Base-by-base conservation (phyloP, 2,329 filamentous ascomycete genomes). In the Ceratocystiopsis sp. region DNA sequence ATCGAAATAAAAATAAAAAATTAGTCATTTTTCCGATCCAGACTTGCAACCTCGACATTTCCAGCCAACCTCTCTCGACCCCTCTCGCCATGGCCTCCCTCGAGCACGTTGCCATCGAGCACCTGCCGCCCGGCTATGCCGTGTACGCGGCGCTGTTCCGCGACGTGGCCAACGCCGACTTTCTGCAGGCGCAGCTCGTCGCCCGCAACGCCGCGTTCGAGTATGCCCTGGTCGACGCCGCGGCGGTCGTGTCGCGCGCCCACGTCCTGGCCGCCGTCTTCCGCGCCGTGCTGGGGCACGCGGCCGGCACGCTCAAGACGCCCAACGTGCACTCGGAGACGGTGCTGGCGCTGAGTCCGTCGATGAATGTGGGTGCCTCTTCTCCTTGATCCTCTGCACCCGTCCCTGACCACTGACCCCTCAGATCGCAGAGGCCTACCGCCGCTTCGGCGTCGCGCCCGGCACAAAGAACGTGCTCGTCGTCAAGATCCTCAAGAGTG, bases 221-320 rank as follows among this genome's bases (percentile, higher is more conserved):
- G 61, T 96, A 96, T 66, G 86, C 87, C 33, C 82, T 98, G 51
- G 73, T 98, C 39, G 89, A 98, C 62, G 86, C 86, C 17, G 76
- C 74, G 38, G 74, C 83, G 58, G 80, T 93, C 45, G 59, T 86
- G 19, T 86, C 84, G 1, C 69, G 78, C 32, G 63, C 69, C 7
- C 86, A 93, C 51, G 64, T 85, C 38, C 69, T 91, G 19, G 75
- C 83, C 1, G 83, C 84, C 19, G 70, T 80, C 25, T 89, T 84
- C 63, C 75, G 79, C 54, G 82, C 86, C n/a, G 65, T 86, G 49
- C 80, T 77, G 46, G 71, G 77, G 50, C 68, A 75, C 46, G 56
- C 74, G 4, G 72, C 72, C 48, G 37, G 35, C 7, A 66, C 71
- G 19, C 64, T 89, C 45, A 83, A 79, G 58, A 91, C 84, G 6